phyloP scores from a whole-genome alignment of 1,284 basidiomycete genomes.

The Naganishia liquefaciens region DNA sequence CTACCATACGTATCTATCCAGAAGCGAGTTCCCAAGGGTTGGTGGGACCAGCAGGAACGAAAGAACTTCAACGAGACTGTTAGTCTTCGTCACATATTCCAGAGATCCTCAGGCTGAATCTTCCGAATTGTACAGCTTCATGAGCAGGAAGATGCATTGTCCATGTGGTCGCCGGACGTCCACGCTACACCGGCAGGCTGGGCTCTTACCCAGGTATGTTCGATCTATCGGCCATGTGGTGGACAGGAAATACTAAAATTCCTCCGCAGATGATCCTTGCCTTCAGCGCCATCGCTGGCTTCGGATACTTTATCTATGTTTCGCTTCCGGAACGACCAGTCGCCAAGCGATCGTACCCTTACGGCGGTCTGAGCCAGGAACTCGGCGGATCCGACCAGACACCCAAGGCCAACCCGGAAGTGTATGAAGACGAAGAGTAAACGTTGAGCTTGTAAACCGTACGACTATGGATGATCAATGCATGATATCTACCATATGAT shows the following conservation, averaged over 20 bases:
- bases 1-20: slow-evolving; percentile 72
- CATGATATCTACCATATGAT: neutral
- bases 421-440: slow-evolving; percentile 35
- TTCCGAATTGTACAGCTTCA: slow-evolving; percentile 62
- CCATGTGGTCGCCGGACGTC: slow-evolving; percentile 85
- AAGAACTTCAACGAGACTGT: slow-evolving; percentile 84
- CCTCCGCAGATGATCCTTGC: slow-evolving; percentile 40
- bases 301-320: slow-evolving; percentile 43
- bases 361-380: slow-evolving; percentile 50
- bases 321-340: slow-evolving; percentile 41
- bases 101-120: slow-evolving; percentile 19
- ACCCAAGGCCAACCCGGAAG: slow-evolving; percentile 36
- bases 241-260: neutral
- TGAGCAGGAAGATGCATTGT: slow-evolving; percentile 76
- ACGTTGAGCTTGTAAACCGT: slow-evolving; percentile 3
- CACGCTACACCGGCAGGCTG: slow-evolving; percentile 44
- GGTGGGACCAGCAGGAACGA: slow-evolving; percentile 78
- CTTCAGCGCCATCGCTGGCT: slow-evolving; percentile 42
- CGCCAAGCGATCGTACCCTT: slow-evolving; percentile 48
- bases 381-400: slow-evolving; percentile 42
- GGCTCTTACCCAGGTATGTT: slow-evolving; percentile 43
- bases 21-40: slow-evolving; percentile 67
- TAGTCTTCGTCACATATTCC: slow-evolving; percentile 41
- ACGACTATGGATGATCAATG: slow-evolving; percentile 17
- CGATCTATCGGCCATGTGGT: neutral